Percentiles rank a stretch among this genome's conserved stretches.
These are phyloP conservation scores for Coemansia guatemalensis DNA, from an alignment of 192 early-diverging fungal genomes.

Conservation along the genomic window DNA sequence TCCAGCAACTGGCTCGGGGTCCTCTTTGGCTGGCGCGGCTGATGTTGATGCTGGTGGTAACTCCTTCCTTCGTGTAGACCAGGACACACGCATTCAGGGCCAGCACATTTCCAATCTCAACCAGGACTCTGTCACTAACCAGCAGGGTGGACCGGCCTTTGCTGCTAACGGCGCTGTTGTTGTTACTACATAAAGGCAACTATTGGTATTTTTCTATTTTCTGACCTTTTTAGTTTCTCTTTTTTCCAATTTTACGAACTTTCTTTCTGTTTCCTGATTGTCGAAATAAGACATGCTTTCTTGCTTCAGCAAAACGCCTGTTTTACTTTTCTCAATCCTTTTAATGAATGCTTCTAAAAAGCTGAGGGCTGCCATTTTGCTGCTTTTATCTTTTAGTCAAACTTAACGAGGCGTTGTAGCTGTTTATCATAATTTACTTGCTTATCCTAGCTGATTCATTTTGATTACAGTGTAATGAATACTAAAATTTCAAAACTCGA, in stretches of 20 bases:
- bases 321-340: not conserved
- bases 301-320: no score
- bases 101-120: conserved; percentile 29
- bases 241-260: not conserved
- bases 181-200: conserved; percentile 17
- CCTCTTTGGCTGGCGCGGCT: not conserved
- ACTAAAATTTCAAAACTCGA: no score
- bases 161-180: conserved; percentile 29
- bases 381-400: not conserved
- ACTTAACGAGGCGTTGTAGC: not conserved
- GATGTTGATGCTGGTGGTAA: conserved; percentile 35
- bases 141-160: conserved; percentile 34
- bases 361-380: not conserved
- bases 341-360: conserved; percentile 18
- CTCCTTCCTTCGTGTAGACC: conserved; percentile 39
- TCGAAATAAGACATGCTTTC: no score
- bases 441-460: no score
- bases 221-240: not conserved
- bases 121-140: conserved; percentile 29
- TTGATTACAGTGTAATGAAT: no score
- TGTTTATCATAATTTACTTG: no score
- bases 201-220: not conserved
- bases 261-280: not conserved
- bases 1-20: conserved; percentile 31
- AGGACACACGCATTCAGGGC: conserved; percentile 36